Evolutionary conservation across 345 rosid genomes (phyloP).

Genomic region (Citrus trifoliata): DNA sequence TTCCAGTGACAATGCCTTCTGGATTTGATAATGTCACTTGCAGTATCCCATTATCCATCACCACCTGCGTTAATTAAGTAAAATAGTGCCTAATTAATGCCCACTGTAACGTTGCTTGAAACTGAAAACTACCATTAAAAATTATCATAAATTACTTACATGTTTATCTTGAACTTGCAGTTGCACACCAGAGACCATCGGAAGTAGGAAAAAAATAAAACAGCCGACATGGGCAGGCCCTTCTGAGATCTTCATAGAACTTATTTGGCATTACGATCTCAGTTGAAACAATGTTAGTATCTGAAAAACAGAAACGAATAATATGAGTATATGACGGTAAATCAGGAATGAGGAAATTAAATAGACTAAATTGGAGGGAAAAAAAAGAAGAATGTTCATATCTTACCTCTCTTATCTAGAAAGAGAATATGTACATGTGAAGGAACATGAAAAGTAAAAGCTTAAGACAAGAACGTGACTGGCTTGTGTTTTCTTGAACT

Average conservation of each 20-base stretch:
- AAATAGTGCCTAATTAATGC: too few species aligned
- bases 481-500: background rate
- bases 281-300: background rate
- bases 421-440: background rate
- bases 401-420: background rate
- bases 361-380: background rate
- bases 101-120: too few species aligned
- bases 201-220: background rate
- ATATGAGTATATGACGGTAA: background rate
- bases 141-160: constrained; percentile 7
- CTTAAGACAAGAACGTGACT: background rate
- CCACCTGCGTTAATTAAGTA: constrained; percentile 44
- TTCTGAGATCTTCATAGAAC: background rate
- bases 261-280: background rate
- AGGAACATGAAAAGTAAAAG: background rate
- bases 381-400: background rate
- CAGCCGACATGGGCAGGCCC: background rate
- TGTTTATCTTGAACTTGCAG: constrained; percentile 31
- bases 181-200: constrained; percentile 4
- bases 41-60: constrained; percentile 74
- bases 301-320: too few species aligned
- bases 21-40: constrained; percentile 74
- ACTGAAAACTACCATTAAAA: too few species aligned
- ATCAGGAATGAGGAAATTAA: background rate
- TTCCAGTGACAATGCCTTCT: constrained; percentile 67